Percentiles rank a stretch among this genome's conserved stretches.
Conservation (phyloP, 352 stramenopile genomes). For the Peronosclerospora sorghi region DNA sequence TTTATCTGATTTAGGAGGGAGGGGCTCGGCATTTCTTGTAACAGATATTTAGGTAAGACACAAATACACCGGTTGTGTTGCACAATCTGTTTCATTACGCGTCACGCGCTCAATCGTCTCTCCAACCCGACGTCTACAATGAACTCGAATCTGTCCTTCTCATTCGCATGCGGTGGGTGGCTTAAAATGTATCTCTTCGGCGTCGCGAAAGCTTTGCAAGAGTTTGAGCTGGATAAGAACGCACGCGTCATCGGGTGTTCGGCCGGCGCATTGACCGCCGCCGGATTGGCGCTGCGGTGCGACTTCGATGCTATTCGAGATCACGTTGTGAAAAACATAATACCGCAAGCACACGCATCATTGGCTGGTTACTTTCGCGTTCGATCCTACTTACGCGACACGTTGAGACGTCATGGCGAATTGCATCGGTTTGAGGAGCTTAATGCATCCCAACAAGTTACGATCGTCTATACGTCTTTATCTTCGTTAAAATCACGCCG, state of each 20-base stretch:
- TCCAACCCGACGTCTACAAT: no score
- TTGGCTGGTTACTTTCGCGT: constrained; percentile 51
- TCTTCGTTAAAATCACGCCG: constrained; percentile 58
- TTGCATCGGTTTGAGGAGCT: constrained; percentile 41
- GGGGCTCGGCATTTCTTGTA: no score
- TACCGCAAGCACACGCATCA: constrained; percentile 41
- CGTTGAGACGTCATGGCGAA: constrained; percentile 23
- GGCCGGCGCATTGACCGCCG: constrained; percentile 59
- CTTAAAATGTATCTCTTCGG: constrained; percentile 86
- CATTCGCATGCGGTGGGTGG: constrained; percentile 79
- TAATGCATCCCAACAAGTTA: constrained; percentile 35
- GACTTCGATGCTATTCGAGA: constrained; percentile 64
- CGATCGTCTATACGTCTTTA: constrained; percentile 68
- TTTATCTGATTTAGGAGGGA: no score
- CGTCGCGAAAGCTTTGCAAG: constrained; percentile 79
- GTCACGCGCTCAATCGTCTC: no score
- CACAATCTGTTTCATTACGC: no score
- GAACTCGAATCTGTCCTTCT: constrained; percentile 65
- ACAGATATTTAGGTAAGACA: no score
- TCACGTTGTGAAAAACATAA: constrained; percentile 46
- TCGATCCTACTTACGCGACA: constrained; percentile 49
- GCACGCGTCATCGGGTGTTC: constrained; percentile 68
- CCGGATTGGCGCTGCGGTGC: constrained; percentile 51
- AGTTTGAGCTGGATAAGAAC: constrained; percentile 48
- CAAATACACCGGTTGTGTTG: no score